These are phyloP conservation scores for Bipolaris cookei DNA, from an alignment of 2,329 filamentous ascomycete species.

Conservation along the genomic window DNA sequence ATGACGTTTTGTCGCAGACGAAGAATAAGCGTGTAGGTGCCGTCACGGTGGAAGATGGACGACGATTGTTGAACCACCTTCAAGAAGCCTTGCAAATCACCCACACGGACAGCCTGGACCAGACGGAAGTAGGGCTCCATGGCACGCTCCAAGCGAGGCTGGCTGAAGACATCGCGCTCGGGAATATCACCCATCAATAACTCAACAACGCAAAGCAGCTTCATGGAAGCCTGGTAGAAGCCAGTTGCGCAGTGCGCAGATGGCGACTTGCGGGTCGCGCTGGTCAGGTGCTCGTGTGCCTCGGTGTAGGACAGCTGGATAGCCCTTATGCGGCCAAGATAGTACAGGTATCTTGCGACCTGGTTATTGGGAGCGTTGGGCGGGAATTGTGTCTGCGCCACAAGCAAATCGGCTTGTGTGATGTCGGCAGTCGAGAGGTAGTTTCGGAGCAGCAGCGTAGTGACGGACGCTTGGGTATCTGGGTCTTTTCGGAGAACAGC, in stretches of 20 bases:
- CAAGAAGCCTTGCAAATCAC: slow-evolving; percentile 92
- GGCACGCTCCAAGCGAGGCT: slow-evolving; percentile 82
- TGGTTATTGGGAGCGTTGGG: slow-evolving; percentile 96
- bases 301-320: slow-evolving; percentile 98
- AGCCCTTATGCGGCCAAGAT: slow-evolving; percentile 92
- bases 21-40: slow-evolving; percentile 93
- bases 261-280: slow-evolving; percentile 93
- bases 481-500: slow-evolving; percentile 96
- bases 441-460: slow-evolving; percentile 91
- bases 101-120: slow-evolving; percentile 94
- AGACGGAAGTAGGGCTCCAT: slow-evolving; percentile 93
- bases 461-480: slow-evolving; percentile 96
- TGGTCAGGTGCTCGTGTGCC: slow-evolving; percentile 90
- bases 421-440: slow-evolving; percentile 97
- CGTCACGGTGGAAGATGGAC: slow-evolving; percentile 87
- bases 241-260: slow-evolving; percentile 87
- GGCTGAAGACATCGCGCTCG: slow-evolving; percentile 91
- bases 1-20: slow-evolving; percentile 98
- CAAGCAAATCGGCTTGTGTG: slow-evolving; percentile 91
- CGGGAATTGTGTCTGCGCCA: slow-evolving; percentile 95
- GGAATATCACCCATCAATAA: slow-evolving; percentile 98
- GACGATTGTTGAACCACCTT: slow-evolving; percentile 82
- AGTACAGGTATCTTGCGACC: slow-evolving; percentile 96
- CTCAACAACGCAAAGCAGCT: slow-evolving; percentile 95
- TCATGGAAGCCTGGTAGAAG: slow-evolving; percentile 95